A percentile compares a stretch with the other conserved stretches of the same genome.
Conservation (phyloP, 768 basidiomycete species). For the Termitomyces sp. region DNA sequence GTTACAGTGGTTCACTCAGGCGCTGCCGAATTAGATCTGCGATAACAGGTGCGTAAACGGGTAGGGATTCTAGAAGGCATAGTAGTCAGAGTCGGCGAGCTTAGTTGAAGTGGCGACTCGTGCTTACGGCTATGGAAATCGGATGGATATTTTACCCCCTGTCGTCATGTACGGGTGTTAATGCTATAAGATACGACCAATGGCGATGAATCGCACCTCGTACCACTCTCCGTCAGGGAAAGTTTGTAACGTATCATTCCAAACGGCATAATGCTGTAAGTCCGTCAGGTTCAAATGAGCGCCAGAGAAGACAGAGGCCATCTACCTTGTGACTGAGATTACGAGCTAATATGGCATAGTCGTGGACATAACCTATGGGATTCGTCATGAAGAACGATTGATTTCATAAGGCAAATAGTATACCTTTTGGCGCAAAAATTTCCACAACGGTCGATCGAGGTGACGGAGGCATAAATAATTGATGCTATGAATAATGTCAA, state of each 20-base stretch:
- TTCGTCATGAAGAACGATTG: neutral
- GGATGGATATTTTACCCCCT: conserved; percentile 3
- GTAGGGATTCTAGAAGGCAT: conserved; percentile 8
- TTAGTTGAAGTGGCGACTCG: neutral
- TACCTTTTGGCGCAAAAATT: conserved; percentile 60
- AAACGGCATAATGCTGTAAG: conserved; percentile 55
- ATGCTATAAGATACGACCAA: no score
- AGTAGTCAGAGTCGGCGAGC: neutral
- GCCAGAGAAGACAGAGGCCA: neutral
- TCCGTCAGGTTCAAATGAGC: neutral
- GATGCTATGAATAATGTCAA: conserved; percentile 30
- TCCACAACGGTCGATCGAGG: conserved; percentile 66
- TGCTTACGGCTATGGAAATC: conserved; percentile 10
- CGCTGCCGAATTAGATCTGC: conserved; percentile 8
- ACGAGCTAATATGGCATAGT: conserved; percentile 43
- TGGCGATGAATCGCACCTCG: conserved; percentile 17
- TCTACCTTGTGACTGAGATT: conserved; percentile 39
- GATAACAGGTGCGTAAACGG: conserved; percentile 7
- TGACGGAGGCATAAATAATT: conserved; percentile 67
- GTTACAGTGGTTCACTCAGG: neutral
- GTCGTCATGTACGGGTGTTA: neutral
- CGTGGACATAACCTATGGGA: conserved; percentile 33
- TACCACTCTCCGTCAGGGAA: conserved; percentile 27
- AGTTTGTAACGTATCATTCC: conserved; percentile 61
- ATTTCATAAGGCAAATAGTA: neutral